These are phyloP conservation scores for Suillus alpinus DNA, from an alignment of 768 basidiomycete genomes.

Conservation along the genomic window DNA sequence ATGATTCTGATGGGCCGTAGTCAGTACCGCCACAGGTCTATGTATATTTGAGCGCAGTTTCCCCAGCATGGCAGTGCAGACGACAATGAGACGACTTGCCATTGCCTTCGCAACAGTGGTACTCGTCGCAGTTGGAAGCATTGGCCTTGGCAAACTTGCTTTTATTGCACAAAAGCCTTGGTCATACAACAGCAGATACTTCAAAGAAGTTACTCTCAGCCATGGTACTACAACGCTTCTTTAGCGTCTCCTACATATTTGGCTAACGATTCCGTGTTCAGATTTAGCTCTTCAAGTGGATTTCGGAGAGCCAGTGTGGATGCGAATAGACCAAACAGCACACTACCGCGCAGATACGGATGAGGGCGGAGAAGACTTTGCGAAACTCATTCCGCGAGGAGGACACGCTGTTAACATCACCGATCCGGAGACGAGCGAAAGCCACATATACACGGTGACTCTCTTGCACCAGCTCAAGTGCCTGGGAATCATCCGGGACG, in stretches of 20 bases:
- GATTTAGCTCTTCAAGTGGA: conserved; percentile 10
- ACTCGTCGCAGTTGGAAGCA: neutral
- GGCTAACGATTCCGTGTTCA: neutral
- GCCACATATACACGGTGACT: conserved; percentile 30
- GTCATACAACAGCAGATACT: neutral
- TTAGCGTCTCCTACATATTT: neutral
- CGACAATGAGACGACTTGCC: neutral
- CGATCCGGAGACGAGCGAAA: neutral
- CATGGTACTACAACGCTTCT: neutral
- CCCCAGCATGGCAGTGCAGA: too few species aligned
- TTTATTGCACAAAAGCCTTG: neutral
- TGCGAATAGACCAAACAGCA: conserved; percentile 22
- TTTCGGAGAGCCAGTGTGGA: conserved; percentile 16
- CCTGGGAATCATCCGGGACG: conserved; percentile 32
- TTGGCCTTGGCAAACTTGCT: neutral
- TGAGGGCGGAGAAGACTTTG: conserved; percentile 23
- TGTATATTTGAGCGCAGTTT: too few species aligned
- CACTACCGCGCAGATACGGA: conserved; percentile 17
- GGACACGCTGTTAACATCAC: conserved; percentile 30
- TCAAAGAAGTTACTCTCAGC: neutral
- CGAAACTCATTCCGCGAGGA: conserved; percentile 27
- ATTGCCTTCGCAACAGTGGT: neutral
- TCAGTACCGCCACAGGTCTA: too few species aligned
- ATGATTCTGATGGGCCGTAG: too few species aligned
- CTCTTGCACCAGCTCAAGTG: conserved; percentile 42